phyloP scores from a whole-genome alignment of 495 filamentous ascomycete genomes.

The Neurospora sp. region DNA sequence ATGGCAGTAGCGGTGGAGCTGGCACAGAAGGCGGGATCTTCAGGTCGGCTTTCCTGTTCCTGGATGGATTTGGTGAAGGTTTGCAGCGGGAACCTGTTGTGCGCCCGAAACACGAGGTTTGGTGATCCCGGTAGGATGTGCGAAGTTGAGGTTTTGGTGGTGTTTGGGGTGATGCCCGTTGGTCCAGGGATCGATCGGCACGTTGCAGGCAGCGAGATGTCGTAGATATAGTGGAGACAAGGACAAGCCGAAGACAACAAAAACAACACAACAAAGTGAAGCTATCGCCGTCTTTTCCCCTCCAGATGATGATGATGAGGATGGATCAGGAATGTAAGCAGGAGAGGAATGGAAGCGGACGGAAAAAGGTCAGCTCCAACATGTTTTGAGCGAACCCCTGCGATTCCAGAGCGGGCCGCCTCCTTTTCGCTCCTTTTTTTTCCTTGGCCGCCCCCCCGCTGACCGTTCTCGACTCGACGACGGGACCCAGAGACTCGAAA shows the following conservation, averaged over 20 bases:
- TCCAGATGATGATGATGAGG: background rate
- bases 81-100: background rate
- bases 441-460: background rate
- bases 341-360: background rate
- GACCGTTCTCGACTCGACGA: background rate
- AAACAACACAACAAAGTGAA: background rate
- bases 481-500: background rate
- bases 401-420: background rate
- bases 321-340: background rate
- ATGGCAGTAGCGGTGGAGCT: background rate
- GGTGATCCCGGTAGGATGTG: background rate
- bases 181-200: background rate
- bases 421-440: background rate
- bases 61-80: background rate
- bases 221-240: background rate
- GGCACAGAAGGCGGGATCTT: background rate
- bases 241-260: background rate
- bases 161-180: background rate
- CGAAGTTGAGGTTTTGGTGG: background rate
- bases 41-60: background rate
- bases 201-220: background rate
- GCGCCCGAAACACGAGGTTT: background rate
- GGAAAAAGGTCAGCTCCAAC: background rate
- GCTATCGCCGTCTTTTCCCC: background rate
- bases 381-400: background rate